These are phyloP conservation scores for Sordariomycetes sp. DNA, from an alignment of 2,329 filamentous ascomycete species.

Conservation along the genomic window DNA sequence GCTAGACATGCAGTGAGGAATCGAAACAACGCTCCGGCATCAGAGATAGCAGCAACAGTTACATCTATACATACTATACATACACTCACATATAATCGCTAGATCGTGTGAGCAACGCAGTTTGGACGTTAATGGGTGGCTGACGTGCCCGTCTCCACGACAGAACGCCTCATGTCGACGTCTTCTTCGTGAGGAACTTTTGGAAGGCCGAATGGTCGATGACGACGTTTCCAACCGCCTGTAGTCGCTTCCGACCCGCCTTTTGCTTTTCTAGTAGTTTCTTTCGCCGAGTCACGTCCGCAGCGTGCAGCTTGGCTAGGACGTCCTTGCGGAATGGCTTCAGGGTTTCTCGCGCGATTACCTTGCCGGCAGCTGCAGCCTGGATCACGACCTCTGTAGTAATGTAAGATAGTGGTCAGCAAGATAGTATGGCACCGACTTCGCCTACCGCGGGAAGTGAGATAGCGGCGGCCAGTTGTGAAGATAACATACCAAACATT, in stretches of 20 bases:
- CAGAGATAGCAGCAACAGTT: background rate
- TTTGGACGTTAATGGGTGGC: background rate
- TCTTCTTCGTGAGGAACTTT: conserved; percentile 66
- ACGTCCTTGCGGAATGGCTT: conserved; percentile 97
- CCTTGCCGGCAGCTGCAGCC: conserved; percentile 66
- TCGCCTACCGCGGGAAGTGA: background rate
- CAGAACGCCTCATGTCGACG: background rate
- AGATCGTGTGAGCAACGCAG: background rate
- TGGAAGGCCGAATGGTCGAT: conserved; percentile 96
- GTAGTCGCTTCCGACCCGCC: conserved; percentile 78
- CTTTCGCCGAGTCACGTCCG: conserved; percentile 66
- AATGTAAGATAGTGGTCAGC: background rate
- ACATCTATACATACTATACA: conserved; percentile 1
- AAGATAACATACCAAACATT: conserved; percentile 52
- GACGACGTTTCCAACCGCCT: conserved; percentile 78
- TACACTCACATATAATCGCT: background rate
- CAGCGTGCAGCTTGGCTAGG: conserved; percentile 80
- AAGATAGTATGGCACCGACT: conserved; percentile 2
- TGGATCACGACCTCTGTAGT: conserved; percentile 75
- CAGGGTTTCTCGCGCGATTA: conserved; percentile 85
- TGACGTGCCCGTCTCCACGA: background rate
- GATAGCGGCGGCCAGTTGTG: background rate
- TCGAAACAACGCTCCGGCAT: background rate
- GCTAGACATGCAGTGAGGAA: background rate
- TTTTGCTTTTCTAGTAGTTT: conserved; percentile 97